Evolutionary conservation across 2,329 filamentous ascomycete species (phyloP), one percentile per base, ranked within the genome.

Genomic region (Aspergillus fijiensis): DNA sequence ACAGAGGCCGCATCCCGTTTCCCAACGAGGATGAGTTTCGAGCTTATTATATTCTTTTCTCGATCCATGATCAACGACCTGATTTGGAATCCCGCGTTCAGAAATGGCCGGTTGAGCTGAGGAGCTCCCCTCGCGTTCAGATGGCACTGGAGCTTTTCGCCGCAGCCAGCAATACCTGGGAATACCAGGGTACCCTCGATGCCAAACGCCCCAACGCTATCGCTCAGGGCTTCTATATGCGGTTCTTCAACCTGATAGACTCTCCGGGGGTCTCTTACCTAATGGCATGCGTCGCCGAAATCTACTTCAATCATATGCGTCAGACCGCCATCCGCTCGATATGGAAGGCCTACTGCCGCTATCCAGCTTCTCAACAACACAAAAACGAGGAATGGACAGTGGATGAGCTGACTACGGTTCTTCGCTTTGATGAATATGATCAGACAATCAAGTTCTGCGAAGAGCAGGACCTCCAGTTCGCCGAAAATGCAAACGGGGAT

Each of bases 271-370:
- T 85, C 1, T 84, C 86, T 0, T 89, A 87, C 66, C 74, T 88
- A 7, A 85, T 87, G 82, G 85, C 82, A 7, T 88, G 86, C 71
- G 84, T 87, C 25, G 84, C 85, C 1, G 86, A 88, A 66, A 82
- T 87, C 11, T 84, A 84, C 62, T 88, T 89, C 73, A 84, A 83
- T 57, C 75, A 83, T 27, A 75, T 88, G 49, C 83, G 86, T 11
- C 79, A 83, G 54, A 81, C 80, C 25, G 81, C 83, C 5, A 77
- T 89, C 50, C 80, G 83, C 45, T 78, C 80, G 2, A 80, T 87
- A 47, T 84, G 80, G 79, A 80, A 79, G 61, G 81, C 77, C 2
- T 85, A 81, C 67, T 81, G 81, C 65, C 79, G 76, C 31, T 74
- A 74, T 21, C 78, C 80, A 12, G 65, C 70, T n/a, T 82, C 80